These are phyloP conservation scores for Sugiyamaella mastotermitis DNA, from an alignment of 805 yeast species.

Conservation along the genomic window DNA sequence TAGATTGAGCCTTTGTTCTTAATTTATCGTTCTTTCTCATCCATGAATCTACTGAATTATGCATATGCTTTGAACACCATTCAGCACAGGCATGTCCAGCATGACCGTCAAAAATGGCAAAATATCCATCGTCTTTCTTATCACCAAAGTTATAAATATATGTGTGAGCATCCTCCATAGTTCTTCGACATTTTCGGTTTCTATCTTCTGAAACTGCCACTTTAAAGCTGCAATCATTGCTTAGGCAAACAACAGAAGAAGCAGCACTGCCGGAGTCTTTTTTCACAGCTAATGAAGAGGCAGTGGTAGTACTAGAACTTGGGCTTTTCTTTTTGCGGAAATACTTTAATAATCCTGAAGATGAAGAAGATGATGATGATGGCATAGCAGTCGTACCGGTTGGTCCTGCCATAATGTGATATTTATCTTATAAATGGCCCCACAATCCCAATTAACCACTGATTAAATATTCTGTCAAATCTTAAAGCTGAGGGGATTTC, in stretches of 20 bases:
- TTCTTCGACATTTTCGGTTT: constrained; percentile 69
- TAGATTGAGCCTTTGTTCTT: neutral
- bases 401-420: no score
- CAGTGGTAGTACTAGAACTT: no score
- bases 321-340: constrained; percentile 18
- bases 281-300: no score
- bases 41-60: constrained; percentile 44
- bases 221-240: constrained; percentile 39
- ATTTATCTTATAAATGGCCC: no score
- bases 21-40: constrained; percentile 33
- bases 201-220: constrained; percentile 93
- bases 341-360: constrained; percentile 10
- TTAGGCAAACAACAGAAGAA: no score
- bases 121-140: constrained; percentile 76
- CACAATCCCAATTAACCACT: no score
- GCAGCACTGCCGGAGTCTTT: no score
- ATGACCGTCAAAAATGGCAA: constrained; percentile 95
- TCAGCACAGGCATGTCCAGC: constrained; percentile 91
- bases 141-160: constrained; percentile 92
- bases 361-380: neutral
- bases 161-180: constrained; percentile 96
- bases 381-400: no score
- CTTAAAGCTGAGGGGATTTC: no score
- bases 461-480: no score
- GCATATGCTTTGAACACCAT: constrained; percentile 89